A percentile compares a stretch with the other conserved stretches of the same genome.
These are phyloP conservation scores for Mortierella sp. DNA, from an alignment of 371 early-diverging fungal genomes.

Conservation along the genomic window DNA sequence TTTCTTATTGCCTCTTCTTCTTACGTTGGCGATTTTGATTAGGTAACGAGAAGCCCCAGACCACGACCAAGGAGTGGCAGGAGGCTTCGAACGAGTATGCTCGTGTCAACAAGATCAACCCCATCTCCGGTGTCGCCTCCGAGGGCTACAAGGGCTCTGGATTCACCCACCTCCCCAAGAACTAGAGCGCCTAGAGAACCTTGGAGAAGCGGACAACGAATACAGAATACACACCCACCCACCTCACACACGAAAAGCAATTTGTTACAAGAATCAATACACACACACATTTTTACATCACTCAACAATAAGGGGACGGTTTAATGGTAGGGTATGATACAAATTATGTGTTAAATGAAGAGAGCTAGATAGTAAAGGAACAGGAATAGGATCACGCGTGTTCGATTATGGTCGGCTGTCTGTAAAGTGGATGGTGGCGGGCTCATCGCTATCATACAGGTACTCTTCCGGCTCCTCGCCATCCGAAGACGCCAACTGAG, in stretches of 20 bases:
- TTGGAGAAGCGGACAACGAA: background rate
- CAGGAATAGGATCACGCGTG: background rate
- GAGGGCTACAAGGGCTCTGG: conserved; percentile 87
- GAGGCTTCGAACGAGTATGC: conserved; percentile 89
- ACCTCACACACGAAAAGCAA: conserved; percentile 30
- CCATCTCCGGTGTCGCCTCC: conserved; percentile 90
- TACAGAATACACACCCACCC: background rate
- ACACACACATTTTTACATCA: background rate
- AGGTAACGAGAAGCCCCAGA: conserved; percentile 78
- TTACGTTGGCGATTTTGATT: conserved; percentile 22
- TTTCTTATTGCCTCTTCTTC: background rate
- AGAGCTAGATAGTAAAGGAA: too few species aligned
- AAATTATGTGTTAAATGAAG: background rate
- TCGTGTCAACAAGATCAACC: conserved; percentile 90
- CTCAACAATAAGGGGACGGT: background rate
- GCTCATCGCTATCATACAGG: conserved; percentile 51
- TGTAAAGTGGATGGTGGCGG: conserved; percentile 43
- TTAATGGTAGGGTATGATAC: background rate
- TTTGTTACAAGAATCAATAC: conserved; percentile 25
- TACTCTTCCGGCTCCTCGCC: conserved; percentile 47
- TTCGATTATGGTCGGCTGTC: conserved; percentile 18
- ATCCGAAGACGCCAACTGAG: conserved; percentile 13
- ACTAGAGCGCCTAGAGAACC: conserved; percentile 15
- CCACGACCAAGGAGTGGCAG: conserved; percentile 93
- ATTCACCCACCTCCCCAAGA: conserved; percentile 65